phyloP scores from a whole-genome alignment of 2,329 filamentous ascomycete species.

The Hirsutella thompsonii region DNA sequence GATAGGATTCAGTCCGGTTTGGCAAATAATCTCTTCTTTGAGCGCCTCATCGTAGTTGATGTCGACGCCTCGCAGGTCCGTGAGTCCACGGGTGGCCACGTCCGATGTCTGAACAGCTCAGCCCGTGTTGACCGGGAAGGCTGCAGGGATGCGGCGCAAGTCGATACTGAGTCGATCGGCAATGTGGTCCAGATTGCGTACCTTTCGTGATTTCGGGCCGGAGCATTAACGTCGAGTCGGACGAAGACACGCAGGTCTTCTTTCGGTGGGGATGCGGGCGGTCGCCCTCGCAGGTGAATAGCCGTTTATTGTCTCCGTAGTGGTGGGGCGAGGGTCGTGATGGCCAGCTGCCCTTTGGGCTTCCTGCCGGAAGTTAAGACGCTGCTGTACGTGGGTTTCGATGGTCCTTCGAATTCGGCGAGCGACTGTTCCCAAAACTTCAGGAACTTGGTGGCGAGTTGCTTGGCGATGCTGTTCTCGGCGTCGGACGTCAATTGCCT shows the following conservation, averaged over 20 bases:
- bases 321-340: no score
- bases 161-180: conserved; percentile 5
- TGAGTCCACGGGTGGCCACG: background rate
- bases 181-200: conserved; percentile 6
- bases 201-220: conserved; percentile 4
- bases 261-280: conserved; percentile 2
- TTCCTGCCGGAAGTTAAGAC: background rate
- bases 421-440: background rate
- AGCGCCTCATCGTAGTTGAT: background rate
- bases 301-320: conserved; percentile 4
- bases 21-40: background rate
- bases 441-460: background rate
- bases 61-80: background rate
- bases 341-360: no score
- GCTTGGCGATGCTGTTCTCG: no score
- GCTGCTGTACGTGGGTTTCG: background rate
- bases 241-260: conserved; percentile 7
- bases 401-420: background rate
- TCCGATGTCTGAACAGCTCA: conserved; percentile 1
- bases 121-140: conserved; percentile 4
- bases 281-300: conserved; percentile 6
- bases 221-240: conserved; percentile 5
- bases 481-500: no score
- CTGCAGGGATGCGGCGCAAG: conserved; percentile 3
- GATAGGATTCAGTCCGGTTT: conserved; percentile 1